Evolutionary conservation across 2,329 filamentous ascomycete species (phyloP), one percentile per base, ranked within the genome.

Genomic region (Pestalotiopsis sp.): DNA sequence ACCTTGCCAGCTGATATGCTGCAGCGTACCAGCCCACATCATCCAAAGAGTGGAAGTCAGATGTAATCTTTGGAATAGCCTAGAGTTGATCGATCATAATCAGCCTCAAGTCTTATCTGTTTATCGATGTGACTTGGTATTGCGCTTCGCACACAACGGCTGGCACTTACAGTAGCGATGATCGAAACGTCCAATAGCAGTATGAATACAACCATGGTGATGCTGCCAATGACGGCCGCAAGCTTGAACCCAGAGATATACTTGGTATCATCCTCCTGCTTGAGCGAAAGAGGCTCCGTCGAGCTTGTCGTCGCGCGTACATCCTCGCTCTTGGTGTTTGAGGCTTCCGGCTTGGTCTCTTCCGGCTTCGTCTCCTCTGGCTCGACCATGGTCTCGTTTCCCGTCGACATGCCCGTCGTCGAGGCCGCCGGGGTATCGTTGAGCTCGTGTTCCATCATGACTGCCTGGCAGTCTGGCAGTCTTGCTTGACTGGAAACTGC

Each of bases 121-220:
- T 20, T 52, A 52, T 23, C 59, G 12, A 36, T 2, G 7, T 12
- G 12, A 40, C 6, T 13, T 36, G 9, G 20, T 4, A 4, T 3
- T 2, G 14, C 3, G 13, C n/a, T 40, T 11, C 2, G 12, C 13
- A 9, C n/a, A 4, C n/a, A 6, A n/a, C 31, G 2, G 7, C 11
- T 11, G 45, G 20, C 14, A 58, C 64, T 66, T 70, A 83, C 86
- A 7, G 87, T 89, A 11, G 82, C 79, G 66, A 89, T 80, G 65
- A 89, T 87, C 0, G 86, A 86, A 45, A 81, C 83, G 68, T 89
- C 87, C 4, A 89, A 70, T 70, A 87, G 72, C 75, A 85, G 81
- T 20, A 86, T 71, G 68, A 87, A 87, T 13, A 80, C 79, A 4
- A 80, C 81, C 5, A 84, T 70, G 0, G 83, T 84, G 14, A 86